Evolutionary conservation across 2,329 filamentous ascomycete genomes (phyloP).

Genomic region (Aureobasidium sp.): DNA sequence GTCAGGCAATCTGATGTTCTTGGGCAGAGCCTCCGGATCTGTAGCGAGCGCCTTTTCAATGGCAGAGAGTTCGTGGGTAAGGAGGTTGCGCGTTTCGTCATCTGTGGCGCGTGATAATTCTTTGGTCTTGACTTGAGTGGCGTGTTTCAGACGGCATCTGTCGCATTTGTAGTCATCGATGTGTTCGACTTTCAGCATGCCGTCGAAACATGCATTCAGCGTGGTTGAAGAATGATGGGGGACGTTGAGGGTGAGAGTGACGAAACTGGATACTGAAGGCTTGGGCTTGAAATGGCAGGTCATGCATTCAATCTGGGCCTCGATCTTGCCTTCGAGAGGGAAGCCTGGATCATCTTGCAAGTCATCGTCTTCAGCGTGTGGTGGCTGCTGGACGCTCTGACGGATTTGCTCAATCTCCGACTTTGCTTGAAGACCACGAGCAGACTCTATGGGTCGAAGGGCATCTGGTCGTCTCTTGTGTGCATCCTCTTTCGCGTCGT

Average conservation of each 20-base stretch:
- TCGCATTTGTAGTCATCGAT: conserved; percentile 98
- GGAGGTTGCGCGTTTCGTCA: conserved; percentile 33
- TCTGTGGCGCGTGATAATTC: conserved; percentile 32
- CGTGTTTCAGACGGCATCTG: conserved; percentile 78
- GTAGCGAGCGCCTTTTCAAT: conserved; percentile 63
- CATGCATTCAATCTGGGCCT: conserved; percentile 91
- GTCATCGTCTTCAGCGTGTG: conserved; percentile 26
- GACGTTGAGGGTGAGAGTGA: conserved; percentile 85
- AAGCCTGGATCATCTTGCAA: conserved; percentile 56
- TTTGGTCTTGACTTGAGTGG: conserved; percentile 50
- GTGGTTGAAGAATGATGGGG: conserved; percentile 72
- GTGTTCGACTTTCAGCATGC: conserved; percentile 86
- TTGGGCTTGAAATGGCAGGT: conserved; percentile 85
- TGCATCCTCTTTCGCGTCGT: not conserved
- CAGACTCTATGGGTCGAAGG: not conserved
- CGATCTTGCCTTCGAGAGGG: conserved; percentile 82
- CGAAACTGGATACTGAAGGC: conserved; percentile 75
- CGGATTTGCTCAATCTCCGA: conserved; percentile 9
- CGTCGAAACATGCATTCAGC: conserved; percentile 82
- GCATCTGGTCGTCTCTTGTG: not conserved
- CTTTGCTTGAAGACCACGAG: conserved; percentile 3
- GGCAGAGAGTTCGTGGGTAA: conserved; percentile 54
- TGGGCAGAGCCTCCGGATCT: conserved; percentile 70
- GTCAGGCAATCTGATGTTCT: conserved; percentile 67
- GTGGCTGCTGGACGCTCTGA: conserved; percentile 4